Conservation (phyloP, 306 rosid species). For the Quercus ilex region DNA sequence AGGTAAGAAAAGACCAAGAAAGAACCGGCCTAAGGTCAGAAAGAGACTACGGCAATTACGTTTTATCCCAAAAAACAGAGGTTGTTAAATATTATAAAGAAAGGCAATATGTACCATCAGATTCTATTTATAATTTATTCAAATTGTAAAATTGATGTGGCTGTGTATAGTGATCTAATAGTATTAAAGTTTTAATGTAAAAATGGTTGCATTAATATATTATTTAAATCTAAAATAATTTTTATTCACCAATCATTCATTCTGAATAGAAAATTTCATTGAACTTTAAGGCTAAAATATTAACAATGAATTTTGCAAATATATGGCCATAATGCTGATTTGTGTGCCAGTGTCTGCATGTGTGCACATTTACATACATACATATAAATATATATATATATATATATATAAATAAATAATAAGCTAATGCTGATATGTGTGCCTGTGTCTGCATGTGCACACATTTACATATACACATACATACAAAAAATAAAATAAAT, state of each 20-base stretch:
- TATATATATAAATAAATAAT: fast-evolving
- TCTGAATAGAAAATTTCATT: neutral
- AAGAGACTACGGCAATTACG: neutral
- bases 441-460: too few relatives aligned
- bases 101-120: neutral
- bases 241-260: neutral
- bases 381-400: too few relatives aligned
- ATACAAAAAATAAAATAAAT: too few relatives aligned
- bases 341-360: too few relatives aligned
- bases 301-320: neutral
- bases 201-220: neutral
- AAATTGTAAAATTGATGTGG: neutral
- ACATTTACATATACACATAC: too few relatives aligned
- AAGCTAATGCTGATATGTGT: neutral
- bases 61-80: neutral
- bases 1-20: too few relatives aligned
- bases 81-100: neutral
- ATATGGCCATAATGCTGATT: too few relatives aligned
- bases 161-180: neutral
- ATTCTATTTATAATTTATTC: neutral
- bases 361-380: too few relatives aligned
- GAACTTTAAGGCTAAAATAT: too few relatives aligned
- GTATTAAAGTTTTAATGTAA: neutral
- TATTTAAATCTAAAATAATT: neutral
- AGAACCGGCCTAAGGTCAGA: neutral